Evolutionary conservation across 2,329 filamentous ascomycete species (phyloP).

Genomic region (Xylariales sp.): DNA sequence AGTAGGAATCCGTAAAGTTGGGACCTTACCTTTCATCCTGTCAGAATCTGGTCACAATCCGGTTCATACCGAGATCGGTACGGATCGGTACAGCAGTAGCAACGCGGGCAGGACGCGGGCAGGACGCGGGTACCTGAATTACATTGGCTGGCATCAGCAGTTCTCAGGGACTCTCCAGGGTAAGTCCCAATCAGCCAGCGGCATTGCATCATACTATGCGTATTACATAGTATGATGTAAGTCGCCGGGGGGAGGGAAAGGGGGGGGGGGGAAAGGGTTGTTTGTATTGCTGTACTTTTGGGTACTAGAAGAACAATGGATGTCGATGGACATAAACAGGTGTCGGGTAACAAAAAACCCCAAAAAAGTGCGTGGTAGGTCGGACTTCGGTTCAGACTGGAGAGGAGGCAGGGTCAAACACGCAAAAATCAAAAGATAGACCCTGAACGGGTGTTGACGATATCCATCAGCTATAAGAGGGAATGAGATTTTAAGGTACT

Average conservation of each 20-base stretch:
- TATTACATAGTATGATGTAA: conserved; percentile 34
- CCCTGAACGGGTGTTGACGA: no score
- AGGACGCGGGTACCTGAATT: conserved; percentile 20
- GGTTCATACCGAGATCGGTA: conserved; percentile 19
- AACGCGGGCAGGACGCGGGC: no score
- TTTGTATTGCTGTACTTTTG: not conserved
- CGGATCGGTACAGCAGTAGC: not conserved
- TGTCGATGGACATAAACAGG: not conserved
- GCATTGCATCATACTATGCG: conserved; percentile 31
- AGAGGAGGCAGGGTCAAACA: no score
- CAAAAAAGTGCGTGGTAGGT: no score
- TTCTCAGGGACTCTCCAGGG: conserved; percentile 10
- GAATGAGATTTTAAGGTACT: not conserved
- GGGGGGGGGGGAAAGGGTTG: not conserved
- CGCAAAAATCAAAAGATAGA: no score
- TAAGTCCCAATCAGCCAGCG: conserved; percentile 13
- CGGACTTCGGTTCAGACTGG: no score
- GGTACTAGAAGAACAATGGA: not conserved
- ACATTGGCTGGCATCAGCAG: conserved; percentile 15
- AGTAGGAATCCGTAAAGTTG: not conserved
- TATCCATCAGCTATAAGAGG: not conserved
- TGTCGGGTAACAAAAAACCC: not conserved
- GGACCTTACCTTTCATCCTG: not conserved
- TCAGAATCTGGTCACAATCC: not conserved
- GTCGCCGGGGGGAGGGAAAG: not conserved